These are phyloP conservation scores for Parachlorella kessleri DNA, from an alignment of 139 green algal species.

Conservation along the genomic window DNA sequence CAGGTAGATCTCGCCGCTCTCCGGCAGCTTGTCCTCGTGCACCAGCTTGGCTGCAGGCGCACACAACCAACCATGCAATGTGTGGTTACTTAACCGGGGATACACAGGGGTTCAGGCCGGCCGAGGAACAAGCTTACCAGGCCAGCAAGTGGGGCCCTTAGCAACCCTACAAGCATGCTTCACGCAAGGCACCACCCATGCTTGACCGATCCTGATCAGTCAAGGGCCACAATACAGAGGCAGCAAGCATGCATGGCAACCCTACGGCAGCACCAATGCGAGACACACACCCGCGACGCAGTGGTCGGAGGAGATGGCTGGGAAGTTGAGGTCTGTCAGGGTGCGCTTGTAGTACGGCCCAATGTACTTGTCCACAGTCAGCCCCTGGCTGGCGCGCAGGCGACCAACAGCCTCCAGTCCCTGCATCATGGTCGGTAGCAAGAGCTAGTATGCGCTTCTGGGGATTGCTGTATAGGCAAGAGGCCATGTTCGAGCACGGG, in stretches of 20 bases:
- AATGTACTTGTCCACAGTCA: conserved; percentile 78
- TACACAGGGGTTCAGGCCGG: too few relatives aligned
- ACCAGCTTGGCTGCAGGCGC: conserved; percentile 38
- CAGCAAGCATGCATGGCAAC: too few relatives aligned
- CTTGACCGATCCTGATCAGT: too few relatives aligned
- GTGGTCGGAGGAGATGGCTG: conserved; percentile 85
- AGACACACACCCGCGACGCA: conserved; percentile 17
- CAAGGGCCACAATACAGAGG: too few relatives aligned
- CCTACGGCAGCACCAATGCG: conserved; percentile 33
- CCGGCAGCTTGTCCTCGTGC: conserved; percentile 54
- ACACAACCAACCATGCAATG: too few relatives aligned
- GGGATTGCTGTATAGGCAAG: background rate
- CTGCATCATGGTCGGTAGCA: too few relatives aligned
- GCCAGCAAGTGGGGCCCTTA: too few relatives aligned
- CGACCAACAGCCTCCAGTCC: conserved; percentile 86
- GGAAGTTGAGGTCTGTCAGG: conserved; percentile 80
- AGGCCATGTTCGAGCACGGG: background rate
- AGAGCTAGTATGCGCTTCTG: background rate
- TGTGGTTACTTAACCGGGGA: too few relatives aligned
- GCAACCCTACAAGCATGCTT: too few relatives aligned
- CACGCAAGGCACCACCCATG: too few relatives aligned
- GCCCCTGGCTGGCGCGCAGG: conserved; percentile 69
- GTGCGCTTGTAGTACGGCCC: conserved; percentile 55
- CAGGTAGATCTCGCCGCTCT: conserved; percentile 57
- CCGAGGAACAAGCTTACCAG: too few relatives aligned